These are phyloP conservation scores for Naganishia sp. DNA, from an alignment of 1,284 basidiomycete genomes.

Conservation along the genomic window DNA sequence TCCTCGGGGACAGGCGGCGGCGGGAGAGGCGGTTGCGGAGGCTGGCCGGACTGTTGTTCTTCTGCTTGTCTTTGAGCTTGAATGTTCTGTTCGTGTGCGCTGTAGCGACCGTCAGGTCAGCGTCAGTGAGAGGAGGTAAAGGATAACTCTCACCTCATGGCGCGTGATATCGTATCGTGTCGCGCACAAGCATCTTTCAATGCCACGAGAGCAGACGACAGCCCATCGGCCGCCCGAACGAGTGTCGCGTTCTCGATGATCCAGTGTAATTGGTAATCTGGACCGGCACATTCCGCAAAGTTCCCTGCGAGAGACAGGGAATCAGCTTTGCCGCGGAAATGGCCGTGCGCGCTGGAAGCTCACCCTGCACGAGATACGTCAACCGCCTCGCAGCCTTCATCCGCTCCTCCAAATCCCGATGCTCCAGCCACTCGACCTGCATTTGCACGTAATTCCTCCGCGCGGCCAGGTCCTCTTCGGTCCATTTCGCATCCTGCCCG, in stretches of 20 bases:
- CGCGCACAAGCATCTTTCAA: conserved; percentile 87
- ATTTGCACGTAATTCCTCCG: conserved; percentile 73
- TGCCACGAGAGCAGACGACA: conserved; percentile 79
- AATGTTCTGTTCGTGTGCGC: conserved; percentile 26
- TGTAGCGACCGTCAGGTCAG: conserved; percentile 12
- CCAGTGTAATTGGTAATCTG: conserved; percentile 93
- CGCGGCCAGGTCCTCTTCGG: conserved; percentile 63
- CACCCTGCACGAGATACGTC: conserved; percentile 89
- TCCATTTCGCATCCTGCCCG: conserved; percentile 69
- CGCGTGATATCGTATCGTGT: conserved; percentile 57
- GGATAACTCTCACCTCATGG: conserved; percentile 34
- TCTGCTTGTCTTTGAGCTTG: conserved; percentile 3
- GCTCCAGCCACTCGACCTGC: conserved; percentile 80
- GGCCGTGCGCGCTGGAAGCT: conserved; percentile 26
- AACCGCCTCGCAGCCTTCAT: conserved; percentile 83
- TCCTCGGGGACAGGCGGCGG: conserved; percentile 59
- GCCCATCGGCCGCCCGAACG: conserved; percentile 79
- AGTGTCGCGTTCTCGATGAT: conserved; percentile 91
- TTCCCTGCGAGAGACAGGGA: conserved; percentile 63
- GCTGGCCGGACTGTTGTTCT: conserved; percentile 13
- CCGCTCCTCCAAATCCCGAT: conserved; percentile 67
- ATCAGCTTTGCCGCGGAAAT: background rate
- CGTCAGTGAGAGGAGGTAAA: conserved; percentile 2
- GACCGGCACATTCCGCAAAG: conserved; percentile 85
- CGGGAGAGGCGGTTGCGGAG: background rate